Evolutionary conservation across 1,284 basidiomycete species (phyloP).

Genomic region (Ganoderma resinaceum): DNA sequence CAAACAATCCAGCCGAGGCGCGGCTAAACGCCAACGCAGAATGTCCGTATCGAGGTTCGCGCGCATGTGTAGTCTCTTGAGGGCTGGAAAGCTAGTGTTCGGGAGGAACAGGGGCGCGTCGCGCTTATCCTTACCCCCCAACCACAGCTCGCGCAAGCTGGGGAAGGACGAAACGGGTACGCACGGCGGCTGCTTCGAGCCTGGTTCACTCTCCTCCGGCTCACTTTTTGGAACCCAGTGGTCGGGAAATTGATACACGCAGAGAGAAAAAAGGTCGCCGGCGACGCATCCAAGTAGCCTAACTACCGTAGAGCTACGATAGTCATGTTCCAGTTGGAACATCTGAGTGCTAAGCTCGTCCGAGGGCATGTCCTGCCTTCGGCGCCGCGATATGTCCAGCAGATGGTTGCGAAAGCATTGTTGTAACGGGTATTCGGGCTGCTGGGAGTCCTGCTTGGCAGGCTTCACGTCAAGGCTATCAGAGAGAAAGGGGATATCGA

Average conservation of each 20-base stretch:
- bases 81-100: background rate
- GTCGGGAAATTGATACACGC: background rate
- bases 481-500: background rate
- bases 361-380: background rate
- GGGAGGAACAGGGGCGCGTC: background rate
- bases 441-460: background rate
- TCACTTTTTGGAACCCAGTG: background rate
- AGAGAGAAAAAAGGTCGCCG: background rate
- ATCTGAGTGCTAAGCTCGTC: background rate
- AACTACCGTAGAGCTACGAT: background rate
- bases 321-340: background rate
- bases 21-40: background rate
- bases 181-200: background rate
- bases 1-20: background rate
- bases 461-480: background rate
- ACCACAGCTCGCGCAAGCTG: background rate
- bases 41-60: background rate
- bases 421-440: background rate
- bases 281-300: background rate
- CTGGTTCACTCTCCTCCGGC: too few relatives aligned
- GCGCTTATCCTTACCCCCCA: background rate
- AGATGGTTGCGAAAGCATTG: background rate
- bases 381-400: background rate
- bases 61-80: background rate
- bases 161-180: background rate